Evolutionary conservation across 2,329 filamentous ascomycete genomes (phyloP).

Genomic region (Diaporthe ampelina): DNA sequence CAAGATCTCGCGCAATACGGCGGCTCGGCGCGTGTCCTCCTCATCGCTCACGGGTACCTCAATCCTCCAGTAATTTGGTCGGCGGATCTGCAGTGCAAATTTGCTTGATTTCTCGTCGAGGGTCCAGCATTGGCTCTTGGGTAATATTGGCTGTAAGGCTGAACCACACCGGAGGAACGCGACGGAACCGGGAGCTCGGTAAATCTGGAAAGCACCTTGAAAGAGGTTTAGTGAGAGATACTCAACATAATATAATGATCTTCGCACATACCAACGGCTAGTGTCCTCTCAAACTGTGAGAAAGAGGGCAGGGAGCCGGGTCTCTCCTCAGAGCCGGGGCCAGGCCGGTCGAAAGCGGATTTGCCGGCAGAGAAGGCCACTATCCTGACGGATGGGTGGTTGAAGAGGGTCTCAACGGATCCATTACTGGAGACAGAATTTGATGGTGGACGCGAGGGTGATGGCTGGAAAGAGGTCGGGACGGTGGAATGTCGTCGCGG

Average conservation of each 20-base stretch:
- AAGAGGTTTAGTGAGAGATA: not conserved
- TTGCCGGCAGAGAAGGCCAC: conserved; percentile 63
- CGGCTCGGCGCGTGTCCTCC: conserved; percentile 74
- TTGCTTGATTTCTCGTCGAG: conserved; percentile 84
- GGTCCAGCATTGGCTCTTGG: conserved; percentile 94
- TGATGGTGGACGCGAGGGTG: conserved; percentile 46
- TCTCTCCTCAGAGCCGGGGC: conserved; percentile 57
- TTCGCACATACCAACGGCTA: conserved; percentile 78
- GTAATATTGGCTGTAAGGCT: conserved; percentile 87
- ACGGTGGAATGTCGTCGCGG: conserved; percentile 44
- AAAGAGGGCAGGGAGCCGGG: conserved; percentile 79
- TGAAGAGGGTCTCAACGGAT: conserved; percentile 79
- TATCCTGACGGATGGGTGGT: conserved; percentile 80
- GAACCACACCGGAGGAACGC: conserved; percentile 89
- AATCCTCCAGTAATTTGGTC: conserved; percentile 90
- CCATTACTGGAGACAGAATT: conserved; percentile 47
- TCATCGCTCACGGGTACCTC: conserved; percentile 79
- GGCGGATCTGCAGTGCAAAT: conserved; percentile 88
- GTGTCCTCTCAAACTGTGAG: conserved; percentile 82
- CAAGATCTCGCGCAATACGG: conserved; percentile 78
- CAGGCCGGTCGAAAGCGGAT: conserved; percentile 46
- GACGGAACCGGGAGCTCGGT: conserved; percentile 87
- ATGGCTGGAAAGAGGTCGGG: conserved; percentile 56
- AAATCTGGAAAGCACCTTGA: conserved; percentile 77
- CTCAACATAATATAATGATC: not conserved